Base-by-base conservation (phyloP, 1,284 basidiomycete species). In the Trametes polyzona region DNA sequence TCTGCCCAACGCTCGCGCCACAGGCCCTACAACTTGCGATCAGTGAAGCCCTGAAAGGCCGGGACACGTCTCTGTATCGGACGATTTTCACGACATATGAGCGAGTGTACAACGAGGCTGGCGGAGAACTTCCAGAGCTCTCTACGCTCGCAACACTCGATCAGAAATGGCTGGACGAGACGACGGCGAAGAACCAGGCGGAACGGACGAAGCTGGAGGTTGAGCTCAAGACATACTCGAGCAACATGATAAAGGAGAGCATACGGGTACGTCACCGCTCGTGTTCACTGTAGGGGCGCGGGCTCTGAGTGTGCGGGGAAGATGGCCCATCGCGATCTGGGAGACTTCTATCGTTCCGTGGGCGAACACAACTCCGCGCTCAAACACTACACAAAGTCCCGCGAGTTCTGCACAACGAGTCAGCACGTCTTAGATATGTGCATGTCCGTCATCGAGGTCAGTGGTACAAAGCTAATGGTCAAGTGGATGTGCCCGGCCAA, bases 241-340 rank as follows among this genome's bases (percentile, higher is more conserved):
- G 90, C 67, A 96, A 95, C 69, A 87, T 95, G 83, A 95, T 96
- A 77, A 95, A 95, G 73, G 95, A 96, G 78, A 94, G 92, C 78
- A 93, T 95, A 65, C 80, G 94, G 63, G 92, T 93, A 65, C 48
- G 86, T 76, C 14, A 19, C 16, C 3, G 17, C 41, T 33, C 26
- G 37, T 44, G 16, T 30, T 29, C 26, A 30, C 30, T 52, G 52
- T 1, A 9, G 24, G n/a, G 16, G 24, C 19, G 26, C 12, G n/a
- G 21, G 17, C 10, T 19, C 26, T 29, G 14, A 47, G 0, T n/a
- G 29, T 23, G 6, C 14, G 32, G 12, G 23, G 16, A 26, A 70
- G 56, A 93, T 95, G 89, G 92, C 84, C 0, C 86, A 96, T 73
- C 80, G 92, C 47, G 93, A 96, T 67, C 77, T 96, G 11, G 94